A percentile compares a stretch with the other conserved stretches of the same genome.
Evolutionary conservation across 768 basidiomycete species (phyloP).

Genomic region (Trichaptum fuscoviolaceum): DNA sequence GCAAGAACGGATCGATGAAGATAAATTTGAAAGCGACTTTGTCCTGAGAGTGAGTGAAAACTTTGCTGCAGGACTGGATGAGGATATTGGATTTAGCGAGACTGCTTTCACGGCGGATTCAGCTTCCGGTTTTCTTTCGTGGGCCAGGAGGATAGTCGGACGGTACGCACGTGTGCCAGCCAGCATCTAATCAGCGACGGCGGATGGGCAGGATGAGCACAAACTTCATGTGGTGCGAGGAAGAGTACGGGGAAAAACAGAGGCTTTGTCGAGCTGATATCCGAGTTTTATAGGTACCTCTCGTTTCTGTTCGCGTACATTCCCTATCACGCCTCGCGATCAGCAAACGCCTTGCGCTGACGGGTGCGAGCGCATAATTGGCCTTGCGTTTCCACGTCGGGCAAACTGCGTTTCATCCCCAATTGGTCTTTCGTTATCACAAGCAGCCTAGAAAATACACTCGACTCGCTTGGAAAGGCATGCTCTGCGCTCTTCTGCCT

Average conservation of each 20-base stretch:
- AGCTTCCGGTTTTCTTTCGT: neutral
- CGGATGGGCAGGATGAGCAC: neutral
- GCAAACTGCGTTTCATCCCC: neutral
- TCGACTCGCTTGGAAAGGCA: neutral
- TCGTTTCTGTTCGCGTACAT: neutral
- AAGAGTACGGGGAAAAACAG: neutral
- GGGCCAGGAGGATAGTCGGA: neutral
- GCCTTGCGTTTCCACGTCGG: neutral
- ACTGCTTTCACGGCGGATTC: neutral
- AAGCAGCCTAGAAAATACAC: neutral
- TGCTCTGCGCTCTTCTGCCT: neutral
- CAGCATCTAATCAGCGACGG: constrained; percentile 1
- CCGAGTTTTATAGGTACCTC: neutral
- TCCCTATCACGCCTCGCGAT: neutral
- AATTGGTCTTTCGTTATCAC: neutral
- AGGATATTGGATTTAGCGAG: neutral
- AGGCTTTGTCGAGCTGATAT: neutral
- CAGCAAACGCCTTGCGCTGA: neutral
- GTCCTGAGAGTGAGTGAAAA: neutral
- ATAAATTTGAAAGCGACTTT: neutral
- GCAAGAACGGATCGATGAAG: neutral
- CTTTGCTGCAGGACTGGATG: neutral
- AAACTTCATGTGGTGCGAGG: neutral
- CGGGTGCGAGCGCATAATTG: neutral
- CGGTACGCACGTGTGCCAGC: constrained; percentile 1